Evolutionary conservation across 345 rosid genomes (phyloP).

Genomic region (rapeseed (Brassica napus)): DNA sequence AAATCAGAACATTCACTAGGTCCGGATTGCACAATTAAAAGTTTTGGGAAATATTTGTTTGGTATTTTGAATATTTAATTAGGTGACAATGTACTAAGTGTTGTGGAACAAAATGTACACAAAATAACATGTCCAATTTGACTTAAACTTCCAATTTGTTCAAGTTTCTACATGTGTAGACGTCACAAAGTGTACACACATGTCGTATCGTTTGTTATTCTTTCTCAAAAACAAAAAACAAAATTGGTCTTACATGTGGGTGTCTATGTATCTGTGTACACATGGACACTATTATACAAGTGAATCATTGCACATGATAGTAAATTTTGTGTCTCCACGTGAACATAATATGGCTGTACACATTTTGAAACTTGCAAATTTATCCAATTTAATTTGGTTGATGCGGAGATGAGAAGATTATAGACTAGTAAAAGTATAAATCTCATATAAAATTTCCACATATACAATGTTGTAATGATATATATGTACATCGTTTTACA

Average conservation of each 20-base stretch:
- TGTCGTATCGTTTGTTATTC: too few relatives aligned
- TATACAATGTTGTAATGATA: too few relatives aligned
- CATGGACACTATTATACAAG: background rate
- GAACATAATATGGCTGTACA: background rate
- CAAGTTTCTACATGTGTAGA: background rate
- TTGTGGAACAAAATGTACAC: background rate
- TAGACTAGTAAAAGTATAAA: too few relatives aligned
- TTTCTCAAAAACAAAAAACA: too few relatives aligned
- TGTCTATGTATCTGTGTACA: background rate
- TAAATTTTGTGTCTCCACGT: too few relatives aligned
- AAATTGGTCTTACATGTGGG: background rate
- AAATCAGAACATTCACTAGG: too few relatives aligned
- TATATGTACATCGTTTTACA: background rate
- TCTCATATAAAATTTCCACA: background rate
- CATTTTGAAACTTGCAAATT: background rate
- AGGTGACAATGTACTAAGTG: too few relatives aligned
- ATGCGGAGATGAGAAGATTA: background rate
- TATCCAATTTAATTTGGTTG: background rate
- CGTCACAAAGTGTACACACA: background rate
- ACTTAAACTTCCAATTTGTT: background rate
- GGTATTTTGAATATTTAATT: too few relatives aligned
- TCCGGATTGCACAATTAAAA: too few relatives aligned
- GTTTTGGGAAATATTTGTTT: too few relatives aligned
- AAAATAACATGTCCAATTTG: background rate
- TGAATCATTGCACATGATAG: background rate